phyloP scores from a whole-genome alignment of 345 rosid genomes.

The Aegle marmelos region DNA sequence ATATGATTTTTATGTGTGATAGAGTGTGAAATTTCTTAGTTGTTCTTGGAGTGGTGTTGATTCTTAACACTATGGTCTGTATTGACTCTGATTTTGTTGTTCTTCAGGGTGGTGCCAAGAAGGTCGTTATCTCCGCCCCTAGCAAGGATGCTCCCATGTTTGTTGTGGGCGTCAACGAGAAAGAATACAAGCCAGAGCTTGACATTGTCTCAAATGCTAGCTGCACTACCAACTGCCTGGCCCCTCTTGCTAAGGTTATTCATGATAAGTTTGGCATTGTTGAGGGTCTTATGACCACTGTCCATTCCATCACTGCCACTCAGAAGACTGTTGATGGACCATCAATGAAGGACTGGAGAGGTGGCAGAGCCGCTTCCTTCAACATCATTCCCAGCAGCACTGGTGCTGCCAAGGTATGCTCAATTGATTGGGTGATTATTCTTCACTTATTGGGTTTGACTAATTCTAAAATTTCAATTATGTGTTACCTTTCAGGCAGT shows the following conservation, averaged over 20 bases:
- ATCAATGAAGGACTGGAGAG: constrained; percentile 93
- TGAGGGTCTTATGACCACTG: constrained; percentile 97
- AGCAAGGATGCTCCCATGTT: constrained; percentile 99
- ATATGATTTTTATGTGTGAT: not conserved
- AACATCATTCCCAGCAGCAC: constrained; percentile 96
- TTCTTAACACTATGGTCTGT: not conserved
- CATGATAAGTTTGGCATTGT: constrained; percentile 85
- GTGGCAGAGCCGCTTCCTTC: constrained; percentile 96
- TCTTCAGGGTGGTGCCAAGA: constrained; percentile 91
- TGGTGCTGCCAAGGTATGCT: constrained; percentile 77
- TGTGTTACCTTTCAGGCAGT: constrained; percentile 45
- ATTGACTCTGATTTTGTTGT: not conserved
- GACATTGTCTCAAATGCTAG: constrained; percentile 89
- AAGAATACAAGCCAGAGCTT: constrained; percentile 77
- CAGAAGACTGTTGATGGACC: constrained; percentile 99
- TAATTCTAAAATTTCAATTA: not conserved
- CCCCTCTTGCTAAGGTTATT: constrained; percentile 94
- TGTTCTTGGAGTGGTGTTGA: not conserved
- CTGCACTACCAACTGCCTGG: constrained; percentile 97
- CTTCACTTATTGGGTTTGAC: too few species aligned
- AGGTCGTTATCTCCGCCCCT: constrained; percentile 86
- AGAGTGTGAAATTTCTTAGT: not conserved
- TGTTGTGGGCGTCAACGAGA: constrained; percentile 88
- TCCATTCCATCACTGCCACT: constrained; percentile 85
- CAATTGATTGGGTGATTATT: too few species aligned